phyloP scores from a whole-genome alignment of 345 rosid genomes.

The Camelina sativa region DNA sequence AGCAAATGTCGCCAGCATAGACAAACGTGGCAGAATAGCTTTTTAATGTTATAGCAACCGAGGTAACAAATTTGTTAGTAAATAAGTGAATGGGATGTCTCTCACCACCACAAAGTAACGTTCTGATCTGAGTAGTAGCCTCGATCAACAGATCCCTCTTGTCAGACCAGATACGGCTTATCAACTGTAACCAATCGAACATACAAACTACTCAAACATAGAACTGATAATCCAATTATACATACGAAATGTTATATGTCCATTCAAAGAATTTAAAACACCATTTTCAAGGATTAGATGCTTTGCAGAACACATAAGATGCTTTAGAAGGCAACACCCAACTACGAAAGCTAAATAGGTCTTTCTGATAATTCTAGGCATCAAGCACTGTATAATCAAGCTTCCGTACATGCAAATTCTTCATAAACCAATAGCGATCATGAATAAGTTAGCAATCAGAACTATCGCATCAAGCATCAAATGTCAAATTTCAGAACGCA shows the following conservation, averaged over 20 bases:
- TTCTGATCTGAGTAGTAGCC: constrained; percentile 49
- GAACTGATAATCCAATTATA: not conserved
- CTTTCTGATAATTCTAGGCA: not conserved
- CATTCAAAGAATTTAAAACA: constrained; percentile 9
- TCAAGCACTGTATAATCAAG: not conserved
- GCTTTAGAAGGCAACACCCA: constrained; percentile 1
- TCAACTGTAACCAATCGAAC: constrained; percentile 44
- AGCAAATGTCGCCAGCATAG: not conserved
- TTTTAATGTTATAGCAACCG: not conserved
- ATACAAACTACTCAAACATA: constrained; percentile 35
- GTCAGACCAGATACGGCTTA: constrained; percentile 49
- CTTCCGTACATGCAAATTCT: constrained; percentile 2
- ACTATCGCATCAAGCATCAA: not conserved
- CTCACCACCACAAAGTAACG: constrained; percentile 47
- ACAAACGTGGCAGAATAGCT: not conserved
- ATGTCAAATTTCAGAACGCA: constrained; percentile 16
- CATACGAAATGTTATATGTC: not conserved
- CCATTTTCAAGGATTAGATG: not conserved
- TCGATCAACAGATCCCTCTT: constrained; percentile 45
- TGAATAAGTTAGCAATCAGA: too few relatives aligned
- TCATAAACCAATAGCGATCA: too few relatives aligned
- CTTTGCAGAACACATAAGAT: not conserved
- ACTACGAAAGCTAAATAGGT: constrained; percentile 2
- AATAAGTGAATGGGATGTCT: constrained; percentile 28
- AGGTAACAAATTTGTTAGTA: constrained; percentile 17